Conservation (phyloP, 1,284 basidiomycete species). For the Moniliella sp. region DNA sequence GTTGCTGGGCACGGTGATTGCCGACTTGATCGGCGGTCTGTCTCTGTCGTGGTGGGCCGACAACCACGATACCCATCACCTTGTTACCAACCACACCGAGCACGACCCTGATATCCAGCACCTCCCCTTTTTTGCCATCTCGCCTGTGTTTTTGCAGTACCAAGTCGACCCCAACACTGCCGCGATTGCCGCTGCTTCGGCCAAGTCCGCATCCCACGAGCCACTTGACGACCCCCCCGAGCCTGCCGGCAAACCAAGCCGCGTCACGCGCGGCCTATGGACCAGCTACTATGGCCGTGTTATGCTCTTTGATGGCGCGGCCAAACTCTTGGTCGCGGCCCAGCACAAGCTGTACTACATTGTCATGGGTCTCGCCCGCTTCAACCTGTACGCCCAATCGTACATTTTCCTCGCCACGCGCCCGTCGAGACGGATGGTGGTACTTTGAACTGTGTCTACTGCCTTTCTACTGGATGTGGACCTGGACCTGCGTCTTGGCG, state of each 20-base stretch:
- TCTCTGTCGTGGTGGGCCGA: conserved; percentile 96
- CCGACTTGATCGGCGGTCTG: conserved; percentile 70
- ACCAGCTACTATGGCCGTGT: conserved; percentile 84
- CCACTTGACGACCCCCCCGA: not conserved
- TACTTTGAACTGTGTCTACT: conserved; percentile 48
- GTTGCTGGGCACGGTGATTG: conserved; percentile 55
- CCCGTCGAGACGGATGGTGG: conserved; percentile 27
- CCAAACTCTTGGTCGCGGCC: conserved; percentile 48
- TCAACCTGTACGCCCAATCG: conserved; percentile 80
- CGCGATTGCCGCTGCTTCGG: not conserved
- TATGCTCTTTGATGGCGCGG: conserved; percentile 55
- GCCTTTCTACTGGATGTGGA: conserved; percentile 61
- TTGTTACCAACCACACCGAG: conserved; percentile 87
- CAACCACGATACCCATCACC: conserved; percentile 91
- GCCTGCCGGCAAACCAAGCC: not conserved
- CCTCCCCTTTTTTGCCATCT: conserved; percentile 85
- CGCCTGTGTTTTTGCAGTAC: conserved; percentile 52
- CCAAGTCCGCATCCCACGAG: not conserved
- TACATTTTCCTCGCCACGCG: conserved; percentile 50
- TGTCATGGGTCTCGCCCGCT: conserved; percentile 70
- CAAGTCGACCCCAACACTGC: conserved; percentile 2
- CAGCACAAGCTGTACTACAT: conserved; percentile 88
- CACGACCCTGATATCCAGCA: conserved; percentile 81
- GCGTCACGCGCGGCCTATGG: conserved; percentile 41
- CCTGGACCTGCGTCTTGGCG: conserved; percentile 40